Evolutionary conservation across 306 rosid species (phyloP).

Genomic region (Vachellia pachyceras): DNA sequence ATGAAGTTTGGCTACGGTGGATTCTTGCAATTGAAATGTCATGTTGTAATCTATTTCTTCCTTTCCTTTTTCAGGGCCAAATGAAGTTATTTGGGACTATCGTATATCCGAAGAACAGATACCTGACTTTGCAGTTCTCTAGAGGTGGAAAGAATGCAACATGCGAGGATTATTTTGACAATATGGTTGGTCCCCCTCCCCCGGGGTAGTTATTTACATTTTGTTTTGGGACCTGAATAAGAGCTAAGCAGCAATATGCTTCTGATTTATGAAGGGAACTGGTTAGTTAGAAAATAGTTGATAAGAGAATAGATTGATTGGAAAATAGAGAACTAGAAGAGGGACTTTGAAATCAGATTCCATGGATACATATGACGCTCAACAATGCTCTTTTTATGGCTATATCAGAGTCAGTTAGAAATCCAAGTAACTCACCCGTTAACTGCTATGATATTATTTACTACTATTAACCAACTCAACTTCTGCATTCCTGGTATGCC

Average conservation of each 20-base stretch:
- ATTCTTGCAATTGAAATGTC: slow-evolving; percentile 4
- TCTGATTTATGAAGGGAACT: not conserved
- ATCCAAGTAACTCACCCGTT: not conserved
- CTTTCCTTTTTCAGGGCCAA: slow-evolving; percentile 59
- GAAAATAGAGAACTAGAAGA: not conserved
- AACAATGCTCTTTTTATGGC: not conserved
- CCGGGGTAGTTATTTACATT: not conserved
- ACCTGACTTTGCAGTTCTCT: slow-evolving; percentile 86
- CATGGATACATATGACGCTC: not conserved
- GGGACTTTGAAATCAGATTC: not conserved
- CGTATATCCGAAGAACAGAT: slow-evolving; percentile 81
- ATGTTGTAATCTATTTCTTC: slow-evolving; percentile 10
- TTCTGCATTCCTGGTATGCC: not conserved
- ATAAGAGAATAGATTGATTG: not conserved
- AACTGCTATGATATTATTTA: not conserved
- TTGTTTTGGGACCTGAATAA: slow-evolving; percentile 20
- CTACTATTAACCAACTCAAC: not conserved
- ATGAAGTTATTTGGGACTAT: slow-evolving; percentile 95
- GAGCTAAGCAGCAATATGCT: not conserved
- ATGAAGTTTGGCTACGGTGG: not conserved
- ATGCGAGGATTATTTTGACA: slow-evolving; percentile 93
- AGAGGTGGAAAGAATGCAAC: slow-evolving; percentile 81
- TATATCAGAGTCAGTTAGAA: not conserved
- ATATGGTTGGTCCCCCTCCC: slow-evolving; percentile 63
- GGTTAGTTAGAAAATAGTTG: not conserved